phyloP scores from a whole-genome alignment of 768 basidiomycete species.

The Tubosaeta sp. region DNA sequence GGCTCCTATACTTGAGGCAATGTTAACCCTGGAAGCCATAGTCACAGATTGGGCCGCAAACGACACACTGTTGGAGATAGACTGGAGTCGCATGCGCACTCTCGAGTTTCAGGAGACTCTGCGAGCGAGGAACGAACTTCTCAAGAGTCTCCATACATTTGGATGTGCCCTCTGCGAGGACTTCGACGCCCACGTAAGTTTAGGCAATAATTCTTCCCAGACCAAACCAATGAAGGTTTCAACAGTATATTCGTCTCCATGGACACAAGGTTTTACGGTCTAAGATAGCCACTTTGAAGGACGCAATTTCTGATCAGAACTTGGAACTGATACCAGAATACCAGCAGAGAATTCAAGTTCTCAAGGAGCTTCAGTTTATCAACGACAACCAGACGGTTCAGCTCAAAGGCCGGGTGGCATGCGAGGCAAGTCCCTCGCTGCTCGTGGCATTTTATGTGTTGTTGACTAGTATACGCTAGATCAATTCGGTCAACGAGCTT shows the following conservation, averaged over 20 bases:
- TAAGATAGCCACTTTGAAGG: conserved; percentile 73
- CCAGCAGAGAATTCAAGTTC: conserved; percentile 86
- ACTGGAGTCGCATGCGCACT: conserved; percentile 79
- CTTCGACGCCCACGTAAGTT: conserved; percentile 73
- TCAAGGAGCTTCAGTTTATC: conserved; percentile 90
- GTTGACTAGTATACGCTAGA: conserved; percentile 44
- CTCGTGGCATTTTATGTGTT: background rate
- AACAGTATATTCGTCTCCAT: conserved; percentile 74
- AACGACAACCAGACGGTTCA: conserved; percentile 94
- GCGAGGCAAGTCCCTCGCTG: conserved; percentile 60
- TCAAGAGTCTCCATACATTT: conserved; percentile 38
- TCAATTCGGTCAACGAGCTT: conserved; percentile 97
- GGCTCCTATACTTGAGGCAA: conserved; percentile 54
- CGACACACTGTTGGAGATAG: conserved; percentile 62
- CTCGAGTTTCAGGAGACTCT: conserved; percentile 90
- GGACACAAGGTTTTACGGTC: conserved; percentile 67
- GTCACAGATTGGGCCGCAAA: conserved; percentile 54
- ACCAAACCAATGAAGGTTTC: conserved; percentile 8
- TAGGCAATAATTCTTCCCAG: background rate
- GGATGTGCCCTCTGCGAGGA: conserved; percentile 58
- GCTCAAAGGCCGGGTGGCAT: conserved; percentile 95
- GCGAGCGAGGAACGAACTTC: conserved; percentile 50
- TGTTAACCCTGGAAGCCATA: conserved; percentile 45
- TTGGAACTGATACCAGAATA: conserved; percentile 96
- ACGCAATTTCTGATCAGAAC: conserved; percentile 93